Percentiles rank a stretch among this genome's conserved stretches.
Conservation (phyloP, 1,139 yeast genomes). For the Taiozyma sp. region DNA sequence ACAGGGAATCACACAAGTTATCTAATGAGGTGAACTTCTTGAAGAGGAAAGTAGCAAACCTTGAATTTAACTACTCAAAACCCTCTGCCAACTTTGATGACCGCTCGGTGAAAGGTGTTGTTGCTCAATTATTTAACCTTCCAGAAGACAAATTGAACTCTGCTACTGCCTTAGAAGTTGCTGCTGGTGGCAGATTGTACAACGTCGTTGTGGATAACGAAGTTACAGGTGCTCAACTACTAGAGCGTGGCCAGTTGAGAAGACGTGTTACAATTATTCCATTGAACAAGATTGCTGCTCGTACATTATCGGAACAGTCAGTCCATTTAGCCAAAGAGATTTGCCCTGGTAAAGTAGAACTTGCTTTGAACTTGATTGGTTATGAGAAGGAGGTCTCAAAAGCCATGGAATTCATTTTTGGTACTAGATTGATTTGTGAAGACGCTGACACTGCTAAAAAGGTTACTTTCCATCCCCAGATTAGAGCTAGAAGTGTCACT, state of each 20-base stretch:
- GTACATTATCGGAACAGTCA: slow-evolving; percentile 38
- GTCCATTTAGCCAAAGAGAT: slow-evolving; percentile 57
- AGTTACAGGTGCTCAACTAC: slow-evolving; percentile 71
- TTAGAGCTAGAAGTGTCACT: slow-evolving; percentile 84
- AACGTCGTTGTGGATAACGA: slow-evolving; percentile 91
- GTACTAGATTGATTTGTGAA: slow-evolving; percentile 76
- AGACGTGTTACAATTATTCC: slow-evolving; percentile 92
- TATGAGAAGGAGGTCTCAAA: slow-evolving; percentile 63
- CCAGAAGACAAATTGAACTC: slow-evolving; percentile 52
- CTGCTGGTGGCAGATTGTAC: slow-evolving; percentile 90
- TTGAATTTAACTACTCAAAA: slow-evolving; percentile 68
- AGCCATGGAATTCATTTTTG: slow-evolving; percentile 93
- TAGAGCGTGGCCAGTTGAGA: slow-evolving; percentile 72
- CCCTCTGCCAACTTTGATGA: slow-evolving; percentile 62
- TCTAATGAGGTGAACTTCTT: slow-evolving; percentile 48
- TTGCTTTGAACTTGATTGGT: slow-evolving; percentile 76
- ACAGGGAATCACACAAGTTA: slow-evolving; percentile 36
- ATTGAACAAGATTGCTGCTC: slow-evolving; percentile 71
- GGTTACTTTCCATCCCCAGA: slow-evolving; percentile 80
- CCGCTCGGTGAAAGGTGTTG: slow-evolving; percentile 73
- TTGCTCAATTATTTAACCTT: slow-evolving; percentile 76
- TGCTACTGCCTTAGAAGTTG: slow-evolving; percentile 83
- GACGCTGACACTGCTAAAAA: slow-evolving; percentile 85
- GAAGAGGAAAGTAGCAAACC: slow-evolving; percentile 60
- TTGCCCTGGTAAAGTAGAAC: slow-evolving; percentile 81